Conservation (phyloP, 1,284 basidiomycete genomes). For the Cutaneotrichosporon sp. region DNA sequence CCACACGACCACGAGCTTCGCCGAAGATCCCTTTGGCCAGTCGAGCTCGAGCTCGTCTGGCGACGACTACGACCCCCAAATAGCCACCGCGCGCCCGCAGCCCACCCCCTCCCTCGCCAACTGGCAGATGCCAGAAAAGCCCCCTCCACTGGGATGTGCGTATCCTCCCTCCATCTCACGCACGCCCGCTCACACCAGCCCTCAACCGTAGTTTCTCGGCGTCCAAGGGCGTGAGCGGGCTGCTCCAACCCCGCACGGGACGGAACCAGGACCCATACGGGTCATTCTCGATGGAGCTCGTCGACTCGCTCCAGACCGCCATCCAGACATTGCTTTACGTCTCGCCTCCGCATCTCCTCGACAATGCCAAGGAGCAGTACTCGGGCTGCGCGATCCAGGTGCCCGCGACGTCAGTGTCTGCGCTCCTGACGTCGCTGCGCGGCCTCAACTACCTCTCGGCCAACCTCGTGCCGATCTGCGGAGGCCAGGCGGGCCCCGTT, state of each 20-base stretch:
- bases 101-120: neutral
- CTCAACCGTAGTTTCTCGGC: conserved; percentile 40
- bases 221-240: conserved; percentile 33
- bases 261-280: conserved; percentile 16
- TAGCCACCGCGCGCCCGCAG: neutral
- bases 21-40: conserved; percentile 40
- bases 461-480: conserved; percentile 58
- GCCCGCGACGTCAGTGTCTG: conserved; percentile 81
- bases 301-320: conserved; percentile 81
- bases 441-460: conserved; percentile 86
- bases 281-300: conserved; percentile 65
- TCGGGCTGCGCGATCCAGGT: conserved; percentile 80
- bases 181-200: neutral
- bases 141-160: neutral
- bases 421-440: conserved; percentile 83
- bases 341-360: conserved; percentile 82
- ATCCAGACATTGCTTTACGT: conserved; percentile 86
- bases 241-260: conserved; percentile 33
- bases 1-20: conserved; percentile 35
- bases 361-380: conserved; percentile 87
- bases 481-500: conserved; percentile 17
- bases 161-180: too few relatives aligned
- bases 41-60: conserved; percentile 24
- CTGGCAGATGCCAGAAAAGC: neutral
- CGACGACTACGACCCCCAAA: conserved; percentile 18